These are phyloP conservation scores for Phytopythium helicoides DNA, from an alignment of 352 stramenopile species.

Conservation along the genomic window DNA sequence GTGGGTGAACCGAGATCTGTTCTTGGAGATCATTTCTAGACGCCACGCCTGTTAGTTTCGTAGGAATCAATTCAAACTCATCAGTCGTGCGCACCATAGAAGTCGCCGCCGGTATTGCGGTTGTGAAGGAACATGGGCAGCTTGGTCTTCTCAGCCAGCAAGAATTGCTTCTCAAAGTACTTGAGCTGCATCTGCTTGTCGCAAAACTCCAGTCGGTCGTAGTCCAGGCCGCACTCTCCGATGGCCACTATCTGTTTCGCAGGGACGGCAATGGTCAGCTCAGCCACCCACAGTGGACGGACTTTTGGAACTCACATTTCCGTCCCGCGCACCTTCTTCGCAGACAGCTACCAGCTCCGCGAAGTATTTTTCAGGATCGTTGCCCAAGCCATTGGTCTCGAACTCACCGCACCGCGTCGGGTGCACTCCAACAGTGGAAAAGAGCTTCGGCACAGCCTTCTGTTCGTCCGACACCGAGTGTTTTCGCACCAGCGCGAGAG, in stretches of 20 bases:
- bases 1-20: conserved; percentile 65
- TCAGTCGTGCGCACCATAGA: conserved; percentile 82
- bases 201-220: conserved; percentile 96
- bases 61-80: too few relatives aligned
- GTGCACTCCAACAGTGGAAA: conserved; percentile 85
- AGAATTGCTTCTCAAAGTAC: conserved; percentile 94
- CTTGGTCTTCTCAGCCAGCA: conserved; percentile 73
- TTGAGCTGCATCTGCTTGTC: conserved; percentile 86
- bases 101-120: conserved; percentile 91
- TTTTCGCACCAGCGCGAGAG: conserved; percentile 28
- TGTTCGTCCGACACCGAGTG: conserved; percentile 4
- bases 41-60: too few relatives aligned
- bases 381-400: conserved; percentile 37
- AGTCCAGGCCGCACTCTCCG: conserved; percentile 97
- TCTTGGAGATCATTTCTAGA: conserved; percentile 67
- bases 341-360: conserved; percentile 49
- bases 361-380: conserved; percentile 64
- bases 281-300: too few relatives aligned
- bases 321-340: conserved; percentile 49
- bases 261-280: too few relatives aligned
- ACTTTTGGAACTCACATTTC: too few relatives aligned
- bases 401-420: conserved; percentile 94
- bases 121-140: conserved; percentile 98
- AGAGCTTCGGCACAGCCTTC: conserved; percentile 52
- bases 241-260: conserved; percentile 90